Evolutionary conservation across 2,329 filamentous ascomycete genomes (phyloP), one percentile per base, ranked within the genome.

Genomic region (Ceratocystis alfenasii): DNA sequence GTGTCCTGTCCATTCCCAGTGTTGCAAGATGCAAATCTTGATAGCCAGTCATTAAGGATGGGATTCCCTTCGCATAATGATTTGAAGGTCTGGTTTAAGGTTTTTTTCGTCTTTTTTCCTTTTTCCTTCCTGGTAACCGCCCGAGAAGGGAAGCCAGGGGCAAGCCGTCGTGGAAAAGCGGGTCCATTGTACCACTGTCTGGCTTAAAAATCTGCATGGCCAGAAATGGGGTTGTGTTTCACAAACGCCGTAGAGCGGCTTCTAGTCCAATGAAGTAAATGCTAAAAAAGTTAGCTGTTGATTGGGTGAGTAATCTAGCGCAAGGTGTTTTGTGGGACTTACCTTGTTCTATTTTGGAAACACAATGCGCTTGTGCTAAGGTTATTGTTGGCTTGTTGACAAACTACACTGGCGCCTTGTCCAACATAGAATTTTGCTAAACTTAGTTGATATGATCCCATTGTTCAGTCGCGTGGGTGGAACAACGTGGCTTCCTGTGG

Each of bases 201-300:
- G 48, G 20, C 22, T 12, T 28, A 25, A 28, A 46, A 48, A 20
- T 6, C 60, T 30, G 25, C 41, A 62, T 17, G 36, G 22, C 5
- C 1, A 22, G 4, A 48, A 48, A n/a, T 44, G 45, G 22, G 15
- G 45, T 36, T 20, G 28, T 30, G 62, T 63, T 63, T 36, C 62
- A 63, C 62, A 53, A 63, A 53, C 25, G 8, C 17, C 45, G 15
- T 20, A 20, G 10, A 28, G 61, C 44, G 44, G 62, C 62, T 63
- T 63, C 25, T 48, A 8, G 25, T 46, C 62, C 62, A 63, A 53
- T 63, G 17, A 50, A 50, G 36, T 17, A 28, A 22, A 17, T 25
- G 28, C 44, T 7, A 5, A 15, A 5, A 8, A 10, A 1, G n/a
- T 30, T 62, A 15, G 20, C 22, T 46, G 20, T 17, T n/a, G 44